phyloP scores from a whole-genome alignment of 768 basidiomycete genomes.

The Russula compacta region DNA sequence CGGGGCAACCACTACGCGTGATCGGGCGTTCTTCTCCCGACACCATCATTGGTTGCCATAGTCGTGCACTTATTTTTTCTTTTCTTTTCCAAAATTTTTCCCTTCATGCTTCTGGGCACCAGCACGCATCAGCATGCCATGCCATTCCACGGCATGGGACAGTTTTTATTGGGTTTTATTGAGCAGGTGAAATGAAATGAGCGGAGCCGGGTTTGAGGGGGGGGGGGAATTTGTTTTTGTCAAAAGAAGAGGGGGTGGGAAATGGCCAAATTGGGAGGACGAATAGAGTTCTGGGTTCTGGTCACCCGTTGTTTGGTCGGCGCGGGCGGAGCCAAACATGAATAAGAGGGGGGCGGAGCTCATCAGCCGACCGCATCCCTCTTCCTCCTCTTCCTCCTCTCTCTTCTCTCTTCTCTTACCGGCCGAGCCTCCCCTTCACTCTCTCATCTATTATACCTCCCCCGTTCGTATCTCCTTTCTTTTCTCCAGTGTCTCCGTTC shows the following conservation, averaged over 20 bases:
- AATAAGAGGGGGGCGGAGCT: conserved; percentile 31
- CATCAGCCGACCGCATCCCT: conserved; percentile 5
- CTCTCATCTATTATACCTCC: conserved; percentile 50
- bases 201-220: not conserved
- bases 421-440: conserved; percentile 39
- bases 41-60: conserved; percentile 3
- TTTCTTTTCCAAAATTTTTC: not conserved
- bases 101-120: not conserved
- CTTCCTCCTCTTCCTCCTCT: conserved; percentile 28
- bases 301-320: conserved; percentile 30
- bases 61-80: not conserved
- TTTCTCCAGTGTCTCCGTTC: not conserved
- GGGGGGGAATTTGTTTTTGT: not conserved
- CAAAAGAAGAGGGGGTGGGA: not conserved
- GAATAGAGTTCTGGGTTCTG: conserved; percentile 27
- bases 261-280: conserved; percentile 9
- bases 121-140: not conserved
- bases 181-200: not conserved
- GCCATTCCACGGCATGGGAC: no score
- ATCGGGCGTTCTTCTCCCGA: conserved; percentile 15
- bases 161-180: not conserved
- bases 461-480: not conserved
- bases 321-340: conserved; percentile 25
- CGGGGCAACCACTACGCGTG: conserved; percentile 6
- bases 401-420: conserved; percentile 24